Base-by-base conservation (phyloP, 345 rosid species). In the Salix viminalis region DNA sequence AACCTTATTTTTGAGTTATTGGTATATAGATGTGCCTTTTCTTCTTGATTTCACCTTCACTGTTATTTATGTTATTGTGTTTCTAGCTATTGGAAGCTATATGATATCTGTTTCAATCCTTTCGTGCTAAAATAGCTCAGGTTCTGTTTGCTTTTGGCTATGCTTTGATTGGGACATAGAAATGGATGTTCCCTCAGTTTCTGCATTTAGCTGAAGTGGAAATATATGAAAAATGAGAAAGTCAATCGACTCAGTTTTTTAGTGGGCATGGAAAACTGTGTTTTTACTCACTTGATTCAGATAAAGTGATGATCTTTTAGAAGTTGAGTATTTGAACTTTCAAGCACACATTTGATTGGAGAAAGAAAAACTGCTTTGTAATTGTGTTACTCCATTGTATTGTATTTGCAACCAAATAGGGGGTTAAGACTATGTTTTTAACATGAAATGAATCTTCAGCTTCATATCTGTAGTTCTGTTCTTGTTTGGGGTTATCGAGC, bases 1-100 rank as follows among this genome's bases (percentile, higher is more conserved):
- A 77, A 36, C 69, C 69, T 68, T 76, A 69, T 44, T 69, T 69
- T 69, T 34, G 32, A 54, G 61, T 21, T 54, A 2, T n/a, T 28
- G 41, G 28, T 69, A 12, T 6, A 64, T 65, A 65, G 65, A 26
- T 54, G 67, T 28, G 18, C 39, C 62, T 54, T 72, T 50, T 36
- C 37, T 72, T 58, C 23, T 56, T 78, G 60, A 46, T 73, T 73
- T 58, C 32, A 44, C 37, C 18, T 79, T 23, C 26, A 15, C 34
- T 68, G n/a, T 44, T 69, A 18, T 41, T 54, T n/a, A 52, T 39
- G 67, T 54, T 72, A 12, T 36, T 19, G 4, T 5, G 65, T 44
- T 28, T 67, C 48, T n/a, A 8, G 60, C 72, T 56, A 56, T 19
- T 54, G 48, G 21, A 52, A 41, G 67, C 61, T 54, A 41, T 26